phyloP scores from a whole-genome alignment of 2,329 filamentous ascomycete genomes.

The Xylaria digitata region DNA sequence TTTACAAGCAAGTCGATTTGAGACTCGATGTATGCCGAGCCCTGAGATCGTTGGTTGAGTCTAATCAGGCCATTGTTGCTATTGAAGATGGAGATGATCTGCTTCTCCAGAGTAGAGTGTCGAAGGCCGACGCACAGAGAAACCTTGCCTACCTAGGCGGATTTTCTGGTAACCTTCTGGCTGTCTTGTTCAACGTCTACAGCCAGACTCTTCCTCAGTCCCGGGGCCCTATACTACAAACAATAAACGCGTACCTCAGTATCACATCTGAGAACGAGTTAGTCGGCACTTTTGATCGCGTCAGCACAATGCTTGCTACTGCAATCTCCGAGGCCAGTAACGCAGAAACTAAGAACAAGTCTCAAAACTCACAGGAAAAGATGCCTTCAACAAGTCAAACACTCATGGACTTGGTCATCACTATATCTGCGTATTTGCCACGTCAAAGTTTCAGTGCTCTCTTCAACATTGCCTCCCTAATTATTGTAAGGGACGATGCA shows the following conservation, averaged over 20 bases:
- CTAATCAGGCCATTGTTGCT: constrained; percentile 82
- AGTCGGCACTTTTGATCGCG: constrained; percentile 87
- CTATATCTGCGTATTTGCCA: constrained; percentile 93
- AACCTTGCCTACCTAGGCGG: constrained; percentile 84
- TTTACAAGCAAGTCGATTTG: constrained; percentile 91
- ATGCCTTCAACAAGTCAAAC: constrained; percentile 96
- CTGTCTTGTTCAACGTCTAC: constrained; percentile 99
- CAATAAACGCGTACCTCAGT: constrained; percentile 94
- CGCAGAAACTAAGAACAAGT: constrained; percentile 71
- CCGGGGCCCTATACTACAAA: constrained; percentile 88
- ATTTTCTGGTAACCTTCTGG: constrained; percentile 88
- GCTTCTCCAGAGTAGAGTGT: constrained; percentile 80
- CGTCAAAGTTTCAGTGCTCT: constrained; percentile 84
- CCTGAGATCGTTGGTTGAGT: constrained; percentile 88
- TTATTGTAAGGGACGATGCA: constrained; percentile 84
- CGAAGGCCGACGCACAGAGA: constrained; percentile 77
- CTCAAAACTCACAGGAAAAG: constrained; percentile 67
- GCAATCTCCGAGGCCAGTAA: constrained; percentile 70
- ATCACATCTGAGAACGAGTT: constrained; percentile 83
- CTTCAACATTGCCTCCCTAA: constrained; percentile 85
- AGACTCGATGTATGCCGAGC: constrained; percentile 88
- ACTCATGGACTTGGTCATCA: constrained; percentile 95
- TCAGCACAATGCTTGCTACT: constrained; percentile 83
- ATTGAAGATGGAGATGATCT: constrained; percentile 78
- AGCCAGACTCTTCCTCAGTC: constrained; percentile 94